Percentiles rank a stretch among this genome's conserved stretches.
Evolutionary conservation across 2,329 filamentous ascomycete genomes (phyloP).

Genomic region (Ceratocystis colombiana): DNA sequence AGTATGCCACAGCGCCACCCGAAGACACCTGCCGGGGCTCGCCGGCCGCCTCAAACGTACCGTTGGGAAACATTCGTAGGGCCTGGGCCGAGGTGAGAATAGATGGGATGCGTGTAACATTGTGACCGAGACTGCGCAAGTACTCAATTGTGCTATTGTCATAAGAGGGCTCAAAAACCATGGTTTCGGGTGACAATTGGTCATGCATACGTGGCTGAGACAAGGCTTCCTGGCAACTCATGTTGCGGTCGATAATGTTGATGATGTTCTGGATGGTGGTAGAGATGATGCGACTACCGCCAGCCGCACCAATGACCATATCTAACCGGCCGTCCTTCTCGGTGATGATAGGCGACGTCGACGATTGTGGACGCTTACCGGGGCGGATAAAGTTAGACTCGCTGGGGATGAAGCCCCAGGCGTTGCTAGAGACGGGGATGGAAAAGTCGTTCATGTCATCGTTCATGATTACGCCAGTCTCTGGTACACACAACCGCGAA

Average conservation of each 20-base stretch:
- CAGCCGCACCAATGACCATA: constrained; percentile 65
- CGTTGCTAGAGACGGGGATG: constrained; percentile 65
- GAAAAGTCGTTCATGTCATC: constrained; percentile 72
- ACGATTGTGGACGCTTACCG: constrained; percentile 67
- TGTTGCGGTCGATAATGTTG: constrained; percentile 57
- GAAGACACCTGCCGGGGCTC: constrained; percentile 72
- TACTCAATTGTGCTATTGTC: constrained; percentile 59
- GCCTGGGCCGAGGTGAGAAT: constrained; percentile 64
- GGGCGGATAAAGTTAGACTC: constrained; percentile 67
- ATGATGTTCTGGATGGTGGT: constrained; percentile 68
- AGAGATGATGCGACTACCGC: constrained; percentile 77
- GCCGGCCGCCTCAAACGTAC: constrained; percentile 65
- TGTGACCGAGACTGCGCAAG: constrained; percentile 58
- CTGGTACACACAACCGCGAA: constrained; percentile 62
- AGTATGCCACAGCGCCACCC: constrained; percentile 49
- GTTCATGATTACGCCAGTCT: constrained; percentile 71
- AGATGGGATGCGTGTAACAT: constrained; percentile 59
- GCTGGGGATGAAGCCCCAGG: constrained; percentile 74
- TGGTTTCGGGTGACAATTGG: constrained; percentile 61
- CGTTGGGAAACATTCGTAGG: constrained; percentile 52
- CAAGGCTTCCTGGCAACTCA: constrained; percentile 54
- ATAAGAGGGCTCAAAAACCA: constrained; percentile 61
- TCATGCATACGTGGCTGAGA: constrained; percentile 66
- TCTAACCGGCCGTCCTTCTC: constrained; percentile 61
- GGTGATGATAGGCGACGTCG: constrained; percentile 67